phyloP scores from a whole-genome alignment of 169 alveolate species.

The Babesia sp. region DNA sequence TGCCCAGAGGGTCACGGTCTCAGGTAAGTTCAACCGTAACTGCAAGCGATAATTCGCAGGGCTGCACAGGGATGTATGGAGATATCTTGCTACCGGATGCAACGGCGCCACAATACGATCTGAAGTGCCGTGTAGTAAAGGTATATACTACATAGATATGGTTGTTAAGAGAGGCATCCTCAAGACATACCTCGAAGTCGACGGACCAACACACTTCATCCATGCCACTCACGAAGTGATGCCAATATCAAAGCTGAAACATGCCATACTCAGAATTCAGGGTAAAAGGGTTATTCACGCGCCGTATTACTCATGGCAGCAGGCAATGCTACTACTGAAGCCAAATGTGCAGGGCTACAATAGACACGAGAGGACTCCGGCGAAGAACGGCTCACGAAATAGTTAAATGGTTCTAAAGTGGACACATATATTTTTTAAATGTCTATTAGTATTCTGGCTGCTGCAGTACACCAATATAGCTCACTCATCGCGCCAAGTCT shows the following conservation, averaged over 20 bases:
- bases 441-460: background rate
- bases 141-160: slow-evolving; percentile 41
- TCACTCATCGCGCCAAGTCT: too few species aligned
- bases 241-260: slow-evolving; percentile 33
- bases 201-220: slow-evolving; percentile 65
- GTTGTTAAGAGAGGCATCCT: slow-evolving; percentile 5
- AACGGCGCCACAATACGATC: background rate
- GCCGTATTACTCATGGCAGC: slow-evolving; percentile 59
- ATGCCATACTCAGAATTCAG: slow-evolving; percentile 18
- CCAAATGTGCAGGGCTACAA: background rate
- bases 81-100: background rate
- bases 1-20: background rate
- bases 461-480: too few species aligned
- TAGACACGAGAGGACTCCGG: background rate
- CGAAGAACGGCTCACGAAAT: background rate
- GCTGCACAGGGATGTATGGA: slow-evolving; percentile 53
- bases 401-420: slow-evolving; percentile 13
- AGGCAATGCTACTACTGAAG: slow-evolving; percentile 8
- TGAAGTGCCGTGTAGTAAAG: slow-evolving; percentile 29
- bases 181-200: slow-evolving; percentile 39
- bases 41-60: slow-evolving; percentile 10
- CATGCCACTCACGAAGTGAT: slow-evolving; percentile 36
- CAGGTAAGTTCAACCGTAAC: background rate
- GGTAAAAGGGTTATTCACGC: slow-evolving; percentile 39
- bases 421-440: background rate